Percentiles rank a stretch among this genome's conserved stretches.
These are phyloP conservation scores for Candida corydali DNA, from an alignment of 805 yeast genomes.

Conservation along the genomic window DNA sequence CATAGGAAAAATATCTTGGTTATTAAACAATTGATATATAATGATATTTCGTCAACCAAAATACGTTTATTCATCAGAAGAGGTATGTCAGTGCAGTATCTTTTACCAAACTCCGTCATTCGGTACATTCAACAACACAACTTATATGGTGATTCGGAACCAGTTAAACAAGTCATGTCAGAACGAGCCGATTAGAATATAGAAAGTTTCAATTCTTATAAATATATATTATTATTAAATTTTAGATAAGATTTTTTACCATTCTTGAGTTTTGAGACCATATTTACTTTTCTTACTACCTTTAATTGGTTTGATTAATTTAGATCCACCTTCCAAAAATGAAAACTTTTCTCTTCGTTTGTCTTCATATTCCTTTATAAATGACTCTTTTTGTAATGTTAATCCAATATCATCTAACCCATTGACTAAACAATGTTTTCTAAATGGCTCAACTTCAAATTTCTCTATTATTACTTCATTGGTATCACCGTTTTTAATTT, in stretches of 20 bases:
- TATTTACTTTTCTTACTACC: slow-evolving; percentile 66
- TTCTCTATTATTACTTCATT: slow-evolving; percentile 64
- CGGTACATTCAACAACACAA: slow-evolving; percentile 92
- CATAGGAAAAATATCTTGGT: slow-evolving; percentile 91
- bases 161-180: slow-evolving; percentile 79
- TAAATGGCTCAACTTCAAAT: slow-evolving; percentile 85
- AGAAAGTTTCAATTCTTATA: not conserved
- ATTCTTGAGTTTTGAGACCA: slow-evolving; percentile 70
- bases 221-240: not conserved
- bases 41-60: slow-evolving; percentile 93
- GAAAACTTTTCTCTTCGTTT: slow-evolving; percentile 77
- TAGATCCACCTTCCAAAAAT: slow-evolving; percentile 88
- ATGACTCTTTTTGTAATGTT: slow-evolving; percentile 84
- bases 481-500: slow-evolving; percentile 64
- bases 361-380: slow-evolving; percentile 69
- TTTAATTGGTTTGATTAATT: slow-evolving; percentile 56
- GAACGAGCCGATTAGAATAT: slow-evolving; percentile 21
- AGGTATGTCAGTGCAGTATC: slow-evolving; percentile 94
- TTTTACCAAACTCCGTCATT: slow-evolving; percentile 90
- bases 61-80: slow-evolving; percentile 88
- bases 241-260: slow-evolving; percentile 39
- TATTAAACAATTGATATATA: slow-evolving; percentile 92
- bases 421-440: slow-evolving; percentile 90
- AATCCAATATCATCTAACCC: slow-evolving; percentile 97
- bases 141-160: slow-evolving; percentile 84